A percentile compares a stretch with the other conserved stretches of the same genome.
phyloP scores from a whole-genome alignment of 768 basidiomycete species.

The Clavulina sp. region DNA sequence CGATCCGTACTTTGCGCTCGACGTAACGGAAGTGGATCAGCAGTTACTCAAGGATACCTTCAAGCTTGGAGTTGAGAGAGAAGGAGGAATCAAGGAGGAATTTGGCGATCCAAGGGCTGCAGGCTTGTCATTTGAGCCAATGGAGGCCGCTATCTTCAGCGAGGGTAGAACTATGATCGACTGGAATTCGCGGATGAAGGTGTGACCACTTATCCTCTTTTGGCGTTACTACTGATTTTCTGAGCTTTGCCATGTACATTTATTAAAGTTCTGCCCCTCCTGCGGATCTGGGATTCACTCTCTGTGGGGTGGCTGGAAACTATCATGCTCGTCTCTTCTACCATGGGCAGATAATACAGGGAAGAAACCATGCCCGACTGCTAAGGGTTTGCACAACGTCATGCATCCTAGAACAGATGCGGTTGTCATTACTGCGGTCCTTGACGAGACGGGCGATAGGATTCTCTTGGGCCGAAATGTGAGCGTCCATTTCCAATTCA shows the following conservation, averaged over 20 bases:
- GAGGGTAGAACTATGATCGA: constrained; percentile 68
- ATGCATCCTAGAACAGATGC: constrained; percentile 66
- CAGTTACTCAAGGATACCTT: constrained; percentile 17
- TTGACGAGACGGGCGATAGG: constrained; percentile 64
- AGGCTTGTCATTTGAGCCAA: constrained; percentile 36
- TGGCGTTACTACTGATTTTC: neutral
- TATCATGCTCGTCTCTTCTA: constrained; percentile 55
- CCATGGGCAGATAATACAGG: constrained; percentile 55
- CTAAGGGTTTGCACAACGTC: constrained; percentile 78
- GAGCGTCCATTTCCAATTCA: constrained; percentile 18
- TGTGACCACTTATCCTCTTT: constrained; percentile 15
- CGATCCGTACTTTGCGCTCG: constrained; percentile 72
- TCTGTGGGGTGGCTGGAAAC: constrained; percentile 93
- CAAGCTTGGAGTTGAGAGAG: constrained; percentile 12
- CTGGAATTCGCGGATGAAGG: constrained; percentile 87
- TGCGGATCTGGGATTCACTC: constrained; percentile 72
- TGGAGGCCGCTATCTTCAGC: constrained; percentile 62
- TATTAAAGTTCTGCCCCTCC: constrained; percentile 61
- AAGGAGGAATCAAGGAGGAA: constrained; percentile 22
- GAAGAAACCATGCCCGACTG: constrained; percentile 49
- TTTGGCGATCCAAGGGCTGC: constrained; percentile 52
- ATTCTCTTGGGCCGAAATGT: constrained; percentile 79
- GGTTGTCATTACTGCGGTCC: constrained; percentile 80
- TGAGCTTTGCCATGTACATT: neutral
- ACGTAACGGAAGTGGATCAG: constrained; percentile 34